Evolutionary conservation across 805 yeast species (phyloP).

Genomic region (Crinitomyces ghanaensis): DNA sequence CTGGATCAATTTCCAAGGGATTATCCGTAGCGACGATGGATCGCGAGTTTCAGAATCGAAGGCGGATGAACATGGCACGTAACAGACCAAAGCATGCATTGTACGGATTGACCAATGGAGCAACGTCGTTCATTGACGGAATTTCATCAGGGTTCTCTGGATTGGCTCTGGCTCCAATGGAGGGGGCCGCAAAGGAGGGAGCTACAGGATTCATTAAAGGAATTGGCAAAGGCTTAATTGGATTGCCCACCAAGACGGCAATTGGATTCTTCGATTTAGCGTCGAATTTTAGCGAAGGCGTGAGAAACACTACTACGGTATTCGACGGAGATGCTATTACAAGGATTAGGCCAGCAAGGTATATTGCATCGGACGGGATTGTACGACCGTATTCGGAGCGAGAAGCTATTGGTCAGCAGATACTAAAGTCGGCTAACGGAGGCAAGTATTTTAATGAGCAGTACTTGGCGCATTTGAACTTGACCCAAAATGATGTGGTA

Average conservation of each 20-base stretch:
- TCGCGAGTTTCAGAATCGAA: conserved; percentile 65
- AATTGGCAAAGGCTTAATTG: conserved; percentile 86
- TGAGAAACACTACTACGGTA: conserved; percentile 82
- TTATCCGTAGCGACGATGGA: conserved; percentile 85
- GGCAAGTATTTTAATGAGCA: conserved; percentile 62
- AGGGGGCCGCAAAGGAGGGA: conserved; percentile 84
- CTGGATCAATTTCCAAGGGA: conserved; percentile 93
- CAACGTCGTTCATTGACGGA: conserved; percentile 79
- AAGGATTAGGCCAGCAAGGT: conserved; percentile 74
- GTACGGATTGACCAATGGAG: conserved; percentile 76
- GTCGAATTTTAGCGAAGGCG: conserved; percentile 86
- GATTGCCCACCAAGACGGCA: conserved; percentile 93
- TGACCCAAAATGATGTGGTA: conserved; percentile 70
- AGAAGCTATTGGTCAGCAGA: conserved; percentile 88
- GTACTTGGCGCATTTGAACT: conserved; percentile 74
- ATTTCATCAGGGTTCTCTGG: conserved; percentile 83
- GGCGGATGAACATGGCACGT: conserved; percentile 50
- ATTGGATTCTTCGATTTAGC: conserved; percentile 92
- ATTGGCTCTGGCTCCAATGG: conserved; percentile 78
- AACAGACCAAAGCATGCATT: conserved; percentile 78
- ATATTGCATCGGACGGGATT: conserved; percentile 55
- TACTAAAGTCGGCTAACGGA: conserved; percentile 77
- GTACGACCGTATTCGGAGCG: conserved; percentile 66
- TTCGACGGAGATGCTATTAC: conserved; percentile 70
- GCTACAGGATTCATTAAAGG: conserved; percentile 90